phyloP scores from a whole-genome alignment of 2,329 filamentous ascomycete genomes.

The Microascus cirrosus region DNA sequence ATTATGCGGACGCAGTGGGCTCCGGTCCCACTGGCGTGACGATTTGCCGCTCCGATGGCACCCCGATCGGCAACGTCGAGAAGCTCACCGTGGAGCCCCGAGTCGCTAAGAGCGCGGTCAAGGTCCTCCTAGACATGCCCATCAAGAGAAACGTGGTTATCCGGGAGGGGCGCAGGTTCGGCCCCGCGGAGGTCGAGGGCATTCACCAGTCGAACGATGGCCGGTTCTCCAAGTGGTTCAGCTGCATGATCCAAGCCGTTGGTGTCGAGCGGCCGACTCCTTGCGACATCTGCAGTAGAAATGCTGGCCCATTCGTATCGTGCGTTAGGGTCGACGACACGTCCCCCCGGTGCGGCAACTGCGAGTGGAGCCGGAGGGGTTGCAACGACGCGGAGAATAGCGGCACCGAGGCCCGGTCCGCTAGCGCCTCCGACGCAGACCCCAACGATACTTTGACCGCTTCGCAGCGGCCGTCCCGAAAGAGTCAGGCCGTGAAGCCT shows the following conservation, averaged over 20 bases:
- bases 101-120: neutral
- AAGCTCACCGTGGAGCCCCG: neutral
- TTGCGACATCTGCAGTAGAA: conserved; percentile 29
- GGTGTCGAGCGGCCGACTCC: conserved; percentile 26
- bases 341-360: conserved; percentile 38
- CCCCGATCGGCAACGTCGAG: neutral
- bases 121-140: conserved; percentile 20
- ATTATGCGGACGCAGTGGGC: neutral
- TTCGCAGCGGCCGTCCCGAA: neutral
- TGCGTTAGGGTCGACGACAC: conserved; percentile 31
- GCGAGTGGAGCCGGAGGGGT: conserved; percentile 33
- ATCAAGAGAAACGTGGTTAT: conserved; percentile 27
- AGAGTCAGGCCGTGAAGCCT: neutral
- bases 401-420: neutral
- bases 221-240: conserved; percentile 21
- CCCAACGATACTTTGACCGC: neutral
- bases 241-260: conserved; percentile 38
- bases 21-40: neutral
- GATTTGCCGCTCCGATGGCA: neutral
- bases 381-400: conserved; percentile 17
- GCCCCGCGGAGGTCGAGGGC: conserved; percentile 21
- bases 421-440: neutral
- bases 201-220: conserved; percentile 21
- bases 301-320: conserved; percentile 29
- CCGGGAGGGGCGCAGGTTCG: conserved; percentile 29